Evolutionary conservation across 225 moss, liverwort and hornwort genomes (phyloP).

Genomic region (Pseudisothecium myosuroides): DNA sequence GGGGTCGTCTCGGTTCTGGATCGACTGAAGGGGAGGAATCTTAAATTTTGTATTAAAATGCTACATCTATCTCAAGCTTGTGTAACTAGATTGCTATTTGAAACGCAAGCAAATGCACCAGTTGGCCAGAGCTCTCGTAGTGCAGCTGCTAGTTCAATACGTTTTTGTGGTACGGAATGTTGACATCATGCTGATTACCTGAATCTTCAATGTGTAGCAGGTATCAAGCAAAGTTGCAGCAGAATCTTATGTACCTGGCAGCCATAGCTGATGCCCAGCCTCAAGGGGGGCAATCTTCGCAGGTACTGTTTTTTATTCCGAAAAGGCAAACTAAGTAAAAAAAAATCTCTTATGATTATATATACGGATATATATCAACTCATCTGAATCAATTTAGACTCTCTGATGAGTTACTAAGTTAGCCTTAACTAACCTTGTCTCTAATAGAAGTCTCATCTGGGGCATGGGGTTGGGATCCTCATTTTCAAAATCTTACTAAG

Average conservation of each 20-base stretch:
- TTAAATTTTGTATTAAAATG: neutral
- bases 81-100: neutral
- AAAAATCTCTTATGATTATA: neutral
- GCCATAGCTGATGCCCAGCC: conserved; percentile 56
- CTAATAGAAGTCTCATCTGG: neutral
- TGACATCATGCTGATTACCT: neutral
- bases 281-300: conserved; percentile 40
- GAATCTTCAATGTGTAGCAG: conserved; percentile 16
- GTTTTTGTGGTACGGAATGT: neutral
- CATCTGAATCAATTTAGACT: neutral
- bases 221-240: conserved; percentile 57
- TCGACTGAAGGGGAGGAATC: neutral
- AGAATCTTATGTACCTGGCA: conserved; percentile 53
- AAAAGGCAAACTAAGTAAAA: neutral
- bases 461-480: neutral
- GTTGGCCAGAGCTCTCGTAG: neutral
- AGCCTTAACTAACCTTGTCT: neutral
- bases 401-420: neutral
- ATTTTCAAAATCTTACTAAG: neutral
- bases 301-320: neutral
- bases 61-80: neutral
- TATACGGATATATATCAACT: neutral
- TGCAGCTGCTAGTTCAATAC: neutral
- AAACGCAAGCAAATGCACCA: neutral
- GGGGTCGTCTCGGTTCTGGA: neutral